Evolutionary conservation across 192 early-diverging fungal genomes (phyloP).

Genomic region (Chytriomyces hyalinus): DNA sequence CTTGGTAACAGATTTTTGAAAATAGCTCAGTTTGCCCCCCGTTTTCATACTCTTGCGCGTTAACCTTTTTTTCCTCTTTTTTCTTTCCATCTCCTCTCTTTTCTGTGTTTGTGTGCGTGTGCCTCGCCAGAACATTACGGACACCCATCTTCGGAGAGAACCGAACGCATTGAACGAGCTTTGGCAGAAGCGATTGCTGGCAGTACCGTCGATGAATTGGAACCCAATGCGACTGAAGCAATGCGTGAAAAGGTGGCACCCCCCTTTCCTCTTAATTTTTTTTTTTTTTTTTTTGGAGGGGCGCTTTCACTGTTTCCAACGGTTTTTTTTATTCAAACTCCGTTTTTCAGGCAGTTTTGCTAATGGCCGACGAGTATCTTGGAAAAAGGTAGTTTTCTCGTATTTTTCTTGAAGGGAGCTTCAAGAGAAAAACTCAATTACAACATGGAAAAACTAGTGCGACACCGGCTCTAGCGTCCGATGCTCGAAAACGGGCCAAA

Average conservation of each 20-base stretch:
- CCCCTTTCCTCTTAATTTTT: neutral
- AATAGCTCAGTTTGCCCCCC: neutral
- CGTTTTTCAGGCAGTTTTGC: conserved; percentile 25
- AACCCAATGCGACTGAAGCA: conserved; percentile 42
- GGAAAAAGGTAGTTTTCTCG: conserved; percentile 2
- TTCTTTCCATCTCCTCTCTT: no score
- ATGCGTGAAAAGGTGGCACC: conserved; percentile 36
- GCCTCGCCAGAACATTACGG: neutral
- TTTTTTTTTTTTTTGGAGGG: neutral
- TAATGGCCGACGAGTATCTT: conserved; percentile 47
- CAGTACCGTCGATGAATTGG: conserved; percentile 43
- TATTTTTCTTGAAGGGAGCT: neutral
- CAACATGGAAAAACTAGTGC: conserved; percentile 10
- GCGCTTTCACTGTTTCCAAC: neutral
- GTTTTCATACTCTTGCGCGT: neutral
- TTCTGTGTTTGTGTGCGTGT: no score
- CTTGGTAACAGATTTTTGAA: conserved; percentile 18
- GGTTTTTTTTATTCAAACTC: neutral
- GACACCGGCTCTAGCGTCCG: conserved; percentile 33
- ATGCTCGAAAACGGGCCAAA: conserved; percentile 31
- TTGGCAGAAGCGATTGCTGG: conserved; percentile 43
- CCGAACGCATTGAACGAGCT: conserved; percentile 38
- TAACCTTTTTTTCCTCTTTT: no score
- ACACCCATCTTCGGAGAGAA: conserved; percentile 31
- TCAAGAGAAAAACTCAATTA: neutral